Evolutionary conservation across 495 filamentous ascomycete genomes (phyloP).

Genomic region (Wilcoxina mikolae): DNA sequence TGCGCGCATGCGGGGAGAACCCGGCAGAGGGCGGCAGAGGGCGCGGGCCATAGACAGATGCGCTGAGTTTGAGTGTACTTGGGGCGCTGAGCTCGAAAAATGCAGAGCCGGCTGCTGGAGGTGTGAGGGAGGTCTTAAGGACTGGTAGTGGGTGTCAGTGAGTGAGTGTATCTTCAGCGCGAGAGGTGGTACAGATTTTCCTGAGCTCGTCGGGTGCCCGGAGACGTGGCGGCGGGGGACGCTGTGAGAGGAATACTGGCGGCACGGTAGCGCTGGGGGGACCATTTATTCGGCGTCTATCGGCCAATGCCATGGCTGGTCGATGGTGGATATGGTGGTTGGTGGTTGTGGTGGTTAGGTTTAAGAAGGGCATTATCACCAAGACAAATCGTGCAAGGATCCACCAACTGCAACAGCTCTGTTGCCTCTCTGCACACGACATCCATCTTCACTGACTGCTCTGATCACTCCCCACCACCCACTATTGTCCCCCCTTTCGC

Average conservation of each 20-base stretch:
- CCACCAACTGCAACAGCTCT: no score
- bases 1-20: conserved; percentile 77
- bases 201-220: conserved; percentile 51
- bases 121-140: conserved; percentile 79
- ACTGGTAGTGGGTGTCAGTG: conserved; percentile 37
- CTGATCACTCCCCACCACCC: no score
- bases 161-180: neutral
- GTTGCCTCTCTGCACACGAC: no score
- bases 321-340: no score
- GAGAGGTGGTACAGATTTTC: conserved; percentile 58
- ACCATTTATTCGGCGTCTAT: conserved; percentile 82
- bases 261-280: conserved; percentile 62
- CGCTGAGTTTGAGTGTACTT: conserved; percentile 70
- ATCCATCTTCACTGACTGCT: no score
- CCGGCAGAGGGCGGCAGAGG: conserved; percentile 57
- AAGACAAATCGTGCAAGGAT: no score
- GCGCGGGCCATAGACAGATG: conserved; percentile 52
- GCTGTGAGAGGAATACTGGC: conserved; percentile 46
- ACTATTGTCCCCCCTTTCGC: no score
- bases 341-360: no score
- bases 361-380: no score
- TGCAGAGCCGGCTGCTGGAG: conserved; percentile 84
- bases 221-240: conserved; percentile 29
- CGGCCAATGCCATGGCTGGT: conserved; percentile 43
- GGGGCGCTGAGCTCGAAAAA: conserved; percentile 63